Evolutionary conservation across 257 asterid genomes (phyloP), one percentile per base, ranked within the genome.

Genomic region (Solanum ossicruentum): DNA sequence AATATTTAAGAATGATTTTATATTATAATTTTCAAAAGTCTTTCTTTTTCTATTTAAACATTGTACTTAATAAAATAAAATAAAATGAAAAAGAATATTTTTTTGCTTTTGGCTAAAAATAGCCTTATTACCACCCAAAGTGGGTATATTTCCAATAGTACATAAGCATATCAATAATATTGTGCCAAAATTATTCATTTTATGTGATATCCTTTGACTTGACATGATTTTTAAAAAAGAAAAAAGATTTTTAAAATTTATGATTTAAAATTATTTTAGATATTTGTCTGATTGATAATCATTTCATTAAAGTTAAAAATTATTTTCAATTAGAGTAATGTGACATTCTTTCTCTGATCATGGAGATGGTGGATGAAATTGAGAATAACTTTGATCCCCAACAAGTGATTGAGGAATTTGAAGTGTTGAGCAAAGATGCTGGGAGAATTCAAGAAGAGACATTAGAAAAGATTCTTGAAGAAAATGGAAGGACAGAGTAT

Each of bases 401-500:
- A 20, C 89, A 80, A 51, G 94, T 95, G 20, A 88, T 95, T 2
- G 89, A 92, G 12, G 96, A 94, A 86, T 97, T 97, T 75, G 99
- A 97, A 86, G 84, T 80, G 23, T 75, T 95, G 87, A 89, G 98
- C 0, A 87, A 8, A 57, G 95, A 94, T 86, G 95, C 98, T 21
- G 94, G 86, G 58, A 92, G 87, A 69, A 92, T 94, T 85, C 99
- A 97, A 90, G 83, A 80, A 81, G 97, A 94, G 80, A 94, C 98
- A 15, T 89, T 97, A 49, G 84, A 86, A 91, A 93, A 70, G 85
- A 95, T 97, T 86, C 90, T 97, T 87, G 91, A 92, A 87, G 95
- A 93, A 82, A 97, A 95, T 88, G 93, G 97, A 41, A 89, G 85
- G 55, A 87, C 98, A 39, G 98, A 92, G 96, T 97, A 97, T 86